phyloP scores from a whole-genome alignment of 2,329 filamentous ascomycete genomes.

The Exophiala dermatitidis region DNA sequence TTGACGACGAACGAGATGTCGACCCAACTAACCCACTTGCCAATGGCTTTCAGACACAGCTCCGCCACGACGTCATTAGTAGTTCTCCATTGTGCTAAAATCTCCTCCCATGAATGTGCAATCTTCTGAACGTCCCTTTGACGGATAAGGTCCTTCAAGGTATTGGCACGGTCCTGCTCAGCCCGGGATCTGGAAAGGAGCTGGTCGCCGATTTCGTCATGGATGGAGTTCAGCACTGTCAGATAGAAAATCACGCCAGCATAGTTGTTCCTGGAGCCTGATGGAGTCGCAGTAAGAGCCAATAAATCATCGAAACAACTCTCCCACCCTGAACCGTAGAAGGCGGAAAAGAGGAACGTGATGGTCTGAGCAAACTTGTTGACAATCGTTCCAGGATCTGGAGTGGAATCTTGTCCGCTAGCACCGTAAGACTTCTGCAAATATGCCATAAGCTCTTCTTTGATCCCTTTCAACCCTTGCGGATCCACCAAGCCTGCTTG shows the following conservation, averaged over 20 bases:
- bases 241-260: slow-evolving; percentile 79
- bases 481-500: slow-evolving; percentile 69
- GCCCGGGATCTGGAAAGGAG: slow-evolving; percentile 69
- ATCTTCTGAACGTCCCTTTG: slow-evolving; percentile 83
- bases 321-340: slow-evolving; percentile 82
- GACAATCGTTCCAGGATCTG: slow-evolving; percentile 72
- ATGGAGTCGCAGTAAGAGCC: slow-evolving; percentile 60
- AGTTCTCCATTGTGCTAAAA: slow-evolving; percentile 68
- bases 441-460: slow-evolving; percentile 75
- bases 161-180: slow-evolving; percentile 77
- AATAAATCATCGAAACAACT: slow-evolving; percentile 87
- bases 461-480: slow-evolving; percentile 66
- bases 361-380: slow-evolving; percentile 97
- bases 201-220: slow-evolving; percentile 95
- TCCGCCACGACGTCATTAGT: slow-evolving; percentile 69
- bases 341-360: slow-evolving; percentile 81
- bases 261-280: slow-evolving; percentile 59
- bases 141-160: slow-evolving; percentile 84
- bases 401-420: slow-evolving; percentile 40
- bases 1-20: slow-evolving; percentile 93
- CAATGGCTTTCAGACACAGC: slow-evolving; percentile 82
- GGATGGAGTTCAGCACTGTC: slow-evolving; percentile 77
- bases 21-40: slow-evolving; percentile 98
- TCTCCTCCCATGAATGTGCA: slow-evolving; percentile 82
- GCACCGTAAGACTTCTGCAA: slow-evolving; percentile 66